Evolutionary conservation across 1,284 basidiomycete genomes (phyloP).

Genomic region (Gomphus sp.): DNA sequence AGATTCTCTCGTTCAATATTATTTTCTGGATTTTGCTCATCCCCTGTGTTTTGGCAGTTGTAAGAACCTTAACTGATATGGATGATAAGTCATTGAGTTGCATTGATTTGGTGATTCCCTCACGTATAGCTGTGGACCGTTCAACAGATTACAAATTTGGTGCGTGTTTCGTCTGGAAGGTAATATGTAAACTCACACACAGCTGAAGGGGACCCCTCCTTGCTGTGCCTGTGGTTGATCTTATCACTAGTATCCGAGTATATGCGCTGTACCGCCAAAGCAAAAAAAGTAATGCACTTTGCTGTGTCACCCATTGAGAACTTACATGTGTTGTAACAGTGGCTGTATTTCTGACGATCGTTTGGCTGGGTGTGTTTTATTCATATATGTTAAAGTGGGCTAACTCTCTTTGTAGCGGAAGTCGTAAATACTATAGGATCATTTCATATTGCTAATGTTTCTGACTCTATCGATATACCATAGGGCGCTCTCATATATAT

Average conservation of each 20-base stretch:
- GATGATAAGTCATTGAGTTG: background rate
- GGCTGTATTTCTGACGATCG: background rate
- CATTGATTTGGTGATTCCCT: too few relatives aligned
- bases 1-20: background rate
- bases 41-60: constrained; percentile 1
- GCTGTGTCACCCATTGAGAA: too few relatives aligned
- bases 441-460: background rate
- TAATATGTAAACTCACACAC: background rate
- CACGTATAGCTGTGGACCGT: background rate
- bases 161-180: background rate
- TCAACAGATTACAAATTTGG: constrained; percentile 1
- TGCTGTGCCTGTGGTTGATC: background rate
- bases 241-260: background rate
- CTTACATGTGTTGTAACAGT: background rate
- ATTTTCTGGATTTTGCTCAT: background rate
- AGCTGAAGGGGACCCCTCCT: background rate
- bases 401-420: background rate
- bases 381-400: background rate
- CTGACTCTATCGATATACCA: background rate
- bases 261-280: background rate
- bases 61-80: background rate
- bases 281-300: background rate
- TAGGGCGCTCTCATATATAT: background rate
- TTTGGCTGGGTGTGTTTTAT: background rate
- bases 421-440: background rate